Conservation (phyloP, 768 basidiomycete species). For the Russula sp. region DNA sequence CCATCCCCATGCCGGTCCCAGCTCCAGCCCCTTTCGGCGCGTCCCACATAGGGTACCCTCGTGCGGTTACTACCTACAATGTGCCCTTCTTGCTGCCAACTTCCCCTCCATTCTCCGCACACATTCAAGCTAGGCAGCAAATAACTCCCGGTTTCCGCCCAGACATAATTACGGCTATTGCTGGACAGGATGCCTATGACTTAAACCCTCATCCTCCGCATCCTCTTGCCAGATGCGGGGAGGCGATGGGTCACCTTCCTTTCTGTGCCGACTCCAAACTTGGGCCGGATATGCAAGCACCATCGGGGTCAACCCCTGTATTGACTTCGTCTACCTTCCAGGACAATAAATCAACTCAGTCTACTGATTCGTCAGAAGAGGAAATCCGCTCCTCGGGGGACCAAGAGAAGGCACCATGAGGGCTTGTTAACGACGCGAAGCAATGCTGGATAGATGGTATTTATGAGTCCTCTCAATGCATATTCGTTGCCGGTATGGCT, state of each 20-base stretch:
- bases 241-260: background rate
- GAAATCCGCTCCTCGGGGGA: background rate
- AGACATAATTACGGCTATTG: no score
- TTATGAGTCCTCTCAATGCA: no score
- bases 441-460: no score
- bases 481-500: no score
- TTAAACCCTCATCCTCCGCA: background rate
- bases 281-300: background rate
- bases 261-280: background rate
- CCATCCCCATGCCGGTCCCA: background rate
- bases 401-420: background rate
- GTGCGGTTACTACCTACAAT: no score
- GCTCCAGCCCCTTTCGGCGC: no score
- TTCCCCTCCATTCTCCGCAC: background rate
- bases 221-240: background rate
- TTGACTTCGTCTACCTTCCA: background rate
- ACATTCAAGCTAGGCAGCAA: no score
- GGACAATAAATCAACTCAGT: background rate
- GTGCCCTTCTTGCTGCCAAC: background rate
- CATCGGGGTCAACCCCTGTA: background rate
- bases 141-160: no score
- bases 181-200: background rate
- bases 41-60: no score
- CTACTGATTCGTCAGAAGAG: background rate
- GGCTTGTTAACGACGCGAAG: background rate